These are phyloP conservation scores for Luffa aegyptiaca DNA, from an alignment of 306 rosid genomes.

Conservation along the genomic window DNA sequence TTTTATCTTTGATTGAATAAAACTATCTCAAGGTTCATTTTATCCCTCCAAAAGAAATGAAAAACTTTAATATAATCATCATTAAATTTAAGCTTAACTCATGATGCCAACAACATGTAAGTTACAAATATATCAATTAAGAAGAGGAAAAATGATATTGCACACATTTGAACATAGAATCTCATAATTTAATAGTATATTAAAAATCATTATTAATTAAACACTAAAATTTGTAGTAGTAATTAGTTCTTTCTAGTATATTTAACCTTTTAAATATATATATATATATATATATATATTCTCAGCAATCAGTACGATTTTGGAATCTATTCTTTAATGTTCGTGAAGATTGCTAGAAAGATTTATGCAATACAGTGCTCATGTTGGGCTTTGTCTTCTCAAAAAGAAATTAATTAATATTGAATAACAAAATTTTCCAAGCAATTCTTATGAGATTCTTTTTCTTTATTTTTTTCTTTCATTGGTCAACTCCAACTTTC, in stretches of 20 bases:
- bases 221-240: neutral
- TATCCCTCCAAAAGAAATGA: too few relatives aligned
- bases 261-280: neutral
- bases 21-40: too few relatives aligned
- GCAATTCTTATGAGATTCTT: neutral
- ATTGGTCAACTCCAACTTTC: neutral
- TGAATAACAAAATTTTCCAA: neutral
- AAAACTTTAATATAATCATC: too few relatives aligned
- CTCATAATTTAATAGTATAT: neutral
- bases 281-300: neutral
- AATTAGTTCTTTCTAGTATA: neutral
- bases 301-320: neutral
- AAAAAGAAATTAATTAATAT: neutral
- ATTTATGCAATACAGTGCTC: neutral
- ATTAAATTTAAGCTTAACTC: neutral
- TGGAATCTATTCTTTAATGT: neutral
- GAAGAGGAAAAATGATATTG: neutral
- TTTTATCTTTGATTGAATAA: too few relatives aligned
- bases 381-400: neutral
- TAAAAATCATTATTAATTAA: neutral
- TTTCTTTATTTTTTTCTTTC: too few relatives aligned
- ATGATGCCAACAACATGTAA: neutral
- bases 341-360: neutral
- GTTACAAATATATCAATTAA: too few relatives aligned
- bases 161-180: neutral